These are phyloP conservation scores for Aeminium ludgeri DNA, from an alignment of 495 filamentous ascomycete species.

Conservation along the genomic window DNA sequence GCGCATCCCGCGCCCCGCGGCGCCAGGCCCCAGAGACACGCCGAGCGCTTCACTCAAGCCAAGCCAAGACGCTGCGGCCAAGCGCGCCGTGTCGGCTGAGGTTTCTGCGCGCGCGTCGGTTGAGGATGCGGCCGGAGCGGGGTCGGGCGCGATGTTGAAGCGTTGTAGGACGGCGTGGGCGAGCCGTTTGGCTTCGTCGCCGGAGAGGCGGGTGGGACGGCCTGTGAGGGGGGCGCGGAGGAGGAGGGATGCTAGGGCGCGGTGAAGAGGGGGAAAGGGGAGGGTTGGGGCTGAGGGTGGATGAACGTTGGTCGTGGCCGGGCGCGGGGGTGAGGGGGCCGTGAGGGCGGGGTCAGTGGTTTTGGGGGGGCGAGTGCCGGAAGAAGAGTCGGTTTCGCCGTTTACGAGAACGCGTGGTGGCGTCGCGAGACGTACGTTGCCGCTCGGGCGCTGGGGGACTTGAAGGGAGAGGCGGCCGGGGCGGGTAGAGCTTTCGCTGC, in stretches of 20 bases:
- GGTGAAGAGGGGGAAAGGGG: too few relatives aligned
- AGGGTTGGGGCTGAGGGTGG: too few relatives aligned
- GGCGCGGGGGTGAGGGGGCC: too few relatives aligned
- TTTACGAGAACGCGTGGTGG: constrained; percentile 10
- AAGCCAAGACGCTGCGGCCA: constrained; percentile 22
- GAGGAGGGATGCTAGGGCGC: too few relatives aligned
- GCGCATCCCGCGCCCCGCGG: constrained; percentile 15
- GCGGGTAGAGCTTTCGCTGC: too few relatives aligned
- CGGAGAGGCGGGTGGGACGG: constrained; percentile 20
- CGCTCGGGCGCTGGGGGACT: constrained; percentile 59
- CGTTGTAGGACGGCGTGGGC: constrained; percentile 21
- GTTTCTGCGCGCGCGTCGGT: constrained; percentile 3
- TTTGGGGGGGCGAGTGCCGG: too few relatives aligned
- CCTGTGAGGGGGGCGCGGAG: constrained; percentile 22
- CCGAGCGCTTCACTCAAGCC: constrained; percentile 19
- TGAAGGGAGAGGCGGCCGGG: constrained; percentile 54
- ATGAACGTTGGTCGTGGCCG: too few relatives aligned
- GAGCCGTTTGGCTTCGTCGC: constrained; percentile 25
- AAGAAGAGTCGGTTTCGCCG: too few relatives aligned
- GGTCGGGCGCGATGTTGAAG: constrained; percentile 10
- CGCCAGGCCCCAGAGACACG: constrained; percentile 18
- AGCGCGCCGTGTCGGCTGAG: constrained; percentile 16
- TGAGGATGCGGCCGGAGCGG: too few relatives aligned
- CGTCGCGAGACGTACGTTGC: constrained; percentile 56
- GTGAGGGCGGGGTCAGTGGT: too few relatives aligned